These are phyloP conservation scores for Diaporthe ampelina DNA, from an alignment of 2,329 filamentous ascomycete species.

Conservation along the genomic window DNA sequence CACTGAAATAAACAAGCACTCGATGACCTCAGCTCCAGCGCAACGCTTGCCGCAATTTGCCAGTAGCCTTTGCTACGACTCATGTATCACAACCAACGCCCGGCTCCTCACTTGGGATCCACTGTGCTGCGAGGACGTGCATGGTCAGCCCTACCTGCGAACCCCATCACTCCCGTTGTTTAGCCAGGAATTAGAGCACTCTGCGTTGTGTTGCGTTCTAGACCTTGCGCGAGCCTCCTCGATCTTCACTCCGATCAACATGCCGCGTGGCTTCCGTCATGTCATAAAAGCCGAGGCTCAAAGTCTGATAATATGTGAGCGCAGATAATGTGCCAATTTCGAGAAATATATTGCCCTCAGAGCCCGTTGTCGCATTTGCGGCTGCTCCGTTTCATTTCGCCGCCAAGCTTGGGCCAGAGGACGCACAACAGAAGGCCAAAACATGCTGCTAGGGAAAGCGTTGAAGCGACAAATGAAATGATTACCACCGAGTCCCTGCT, in stretches of 20 bases:
- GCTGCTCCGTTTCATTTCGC: conserved; percentile 16
- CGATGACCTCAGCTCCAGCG: conserved; percentile 17
- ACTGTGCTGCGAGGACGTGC: conserved; percentile 9
- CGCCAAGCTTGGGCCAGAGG: neutral
- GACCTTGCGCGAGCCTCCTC: conserved; percentile 7
- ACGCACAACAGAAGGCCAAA: neutral
- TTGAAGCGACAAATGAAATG: neutral
- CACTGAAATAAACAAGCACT: neutral
- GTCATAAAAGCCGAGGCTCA: conserved; percentile 11
- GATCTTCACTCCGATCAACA: conserved; percentile 7
- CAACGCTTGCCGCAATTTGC: conserved; percentile 25
- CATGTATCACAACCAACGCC: conserved; percentile 11
- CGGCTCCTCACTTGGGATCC: conserved; percentile 11
- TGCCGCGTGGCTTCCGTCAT: conserved; percentile 15
- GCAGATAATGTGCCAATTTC: conserved; percentile 13
- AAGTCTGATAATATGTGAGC: neutral
- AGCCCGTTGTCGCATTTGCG: neutral
- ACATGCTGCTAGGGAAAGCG: neutral
- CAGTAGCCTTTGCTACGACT: neutral
- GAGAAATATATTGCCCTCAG: neutral
- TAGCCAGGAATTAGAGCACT: neutral
- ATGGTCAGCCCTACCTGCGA: conserved; percentile 35
- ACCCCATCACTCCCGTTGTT: conserved; percentile 12
- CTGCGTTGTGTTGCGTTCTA: neutral
- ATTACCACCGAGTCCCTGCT: neutral